Percentiles rank a stretch among this genome's conserved stretches.
Evolutionary conservation across 768 basidiomycete species (phyloP).

Genomic region (Podaxis sp.): DNA sequence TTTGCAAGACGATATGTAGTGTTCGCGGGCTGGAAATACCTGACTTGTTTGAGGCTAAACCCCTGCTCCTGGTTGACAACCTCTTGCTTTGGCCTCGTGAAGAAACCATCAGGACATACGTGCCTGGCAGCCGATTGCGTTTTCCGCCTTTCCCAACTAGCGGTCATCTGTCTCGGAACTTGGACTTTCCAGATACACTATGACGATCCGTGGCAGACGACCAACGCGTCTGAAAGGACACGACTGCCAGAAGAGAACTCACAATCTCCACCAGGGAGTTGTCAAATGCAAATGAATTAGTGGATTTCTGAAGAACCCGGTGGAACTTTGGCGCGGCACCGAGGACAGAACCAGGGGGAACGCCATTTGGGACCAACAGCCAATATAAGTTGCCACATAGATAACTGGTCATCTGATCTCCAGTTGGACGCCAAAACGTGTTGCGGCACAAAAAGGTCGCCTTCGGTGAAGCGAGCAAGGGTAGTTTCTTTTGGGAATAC

Average conservation of each 20-base stretch:
- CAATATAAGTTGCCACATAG: neutral
- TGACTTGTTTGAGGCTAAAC: neutral
- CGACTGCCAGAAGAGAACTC: neutral
- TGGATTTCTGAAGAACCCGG: neutral
- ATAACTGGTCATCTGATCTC: conserved; percentile 2
- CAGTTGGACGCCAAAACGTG: neutral
- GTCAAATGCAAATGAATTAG: neutral
- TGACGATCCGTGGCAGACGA: neutral
- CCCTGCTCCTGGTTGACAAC: neutral
- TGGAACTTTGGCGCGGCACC: neutral
- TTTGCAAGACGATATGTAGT: neutral
- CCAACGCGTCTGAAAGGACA: neutral
- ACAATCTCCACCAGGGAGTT: neutral
- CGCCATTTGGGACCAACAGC: neutral
- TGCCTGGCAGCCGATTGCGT: neutral
- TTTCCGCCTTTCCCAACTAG: neutral
- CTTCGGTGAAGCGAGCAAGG: neutral
- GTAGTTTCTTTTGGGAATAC: neutral
- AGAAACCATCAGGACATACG: neutral
- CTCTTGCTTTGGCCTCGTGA: neutral
- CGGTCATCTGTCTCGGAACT: neutral
- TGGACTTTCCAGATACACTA: neutral
- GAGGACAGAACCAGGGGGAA: neutral
- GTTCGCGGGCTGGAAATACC: neutral
- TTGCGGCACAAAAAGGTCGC: neutral